Evolutionary conservation across 495 filamentous ascomycete genomes (phyloP).

Genomic region (Podospora fimiseda): DNA sequence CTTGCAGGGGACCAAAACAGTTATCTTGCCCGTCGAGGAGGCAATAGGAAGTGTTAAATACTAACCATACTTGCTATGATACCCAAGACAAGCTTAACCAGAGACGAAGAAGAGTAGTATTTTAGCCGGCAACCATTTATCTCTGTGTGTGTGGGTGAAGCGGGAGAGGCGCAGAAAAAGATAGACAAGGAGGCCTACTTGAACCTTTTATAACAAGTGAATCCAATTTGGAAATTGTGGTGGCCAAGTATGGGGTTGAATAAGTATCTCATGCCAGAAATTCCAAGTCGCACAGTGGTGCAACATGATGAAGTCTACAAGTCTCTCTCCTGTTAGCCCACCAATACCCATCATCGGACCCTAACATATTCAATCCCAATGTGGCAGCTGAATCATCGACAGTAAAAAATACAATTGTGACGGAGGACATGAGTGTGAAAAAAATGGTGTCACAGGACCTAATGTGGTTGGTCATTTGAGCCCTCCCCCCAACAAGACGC

Average conservation of each 20-base stretch:
- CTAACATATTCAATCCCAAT: neutral
- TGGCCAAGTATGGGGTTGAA: neutral
- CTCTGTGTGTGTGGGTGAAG: neutral
- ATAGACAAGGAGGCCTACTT: neutral
- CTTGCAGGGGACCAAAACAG: neutral
- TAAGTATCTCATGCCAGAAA: neutral
- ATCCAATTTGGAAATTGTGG: neutral
- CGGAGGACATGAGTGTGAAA: constrained; percentile 13
- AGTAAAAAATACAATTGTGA: constrained; percentile 8
- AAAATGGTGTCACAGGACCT: constrained; percentile 12
- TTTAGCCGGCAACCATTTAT: neutral
- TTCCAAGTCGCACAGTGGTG: constrained; percentile 7
- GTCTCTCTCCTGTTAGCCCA: neutral
- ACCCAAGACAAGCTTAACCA: neutral
- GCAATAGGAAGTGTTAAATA: neutral
- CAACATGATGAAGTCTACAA: constrained; percentile 14
- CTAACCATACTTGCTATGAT: constrained; percentile 2
- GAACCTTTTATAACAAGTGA: neutral
- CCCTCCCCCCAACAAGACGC: constrained; percentile 14
- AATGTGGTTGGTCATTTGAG: constrained; percentile 24
- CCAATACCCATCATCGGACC: constrained; percentile 21
- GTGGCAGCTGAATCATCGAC: constrained; percentile 5
- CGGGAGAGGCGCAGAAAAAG: neutral
- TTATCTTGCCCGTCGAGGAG: neutral
- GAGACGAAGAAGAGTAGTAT: neutral